Evolutionary conservation across 2,329 filamentous ascomycete genomes (phyloP), one percentile per base, ranked within the genome.

Genomic region (Ascochyta pisi): DNA sequence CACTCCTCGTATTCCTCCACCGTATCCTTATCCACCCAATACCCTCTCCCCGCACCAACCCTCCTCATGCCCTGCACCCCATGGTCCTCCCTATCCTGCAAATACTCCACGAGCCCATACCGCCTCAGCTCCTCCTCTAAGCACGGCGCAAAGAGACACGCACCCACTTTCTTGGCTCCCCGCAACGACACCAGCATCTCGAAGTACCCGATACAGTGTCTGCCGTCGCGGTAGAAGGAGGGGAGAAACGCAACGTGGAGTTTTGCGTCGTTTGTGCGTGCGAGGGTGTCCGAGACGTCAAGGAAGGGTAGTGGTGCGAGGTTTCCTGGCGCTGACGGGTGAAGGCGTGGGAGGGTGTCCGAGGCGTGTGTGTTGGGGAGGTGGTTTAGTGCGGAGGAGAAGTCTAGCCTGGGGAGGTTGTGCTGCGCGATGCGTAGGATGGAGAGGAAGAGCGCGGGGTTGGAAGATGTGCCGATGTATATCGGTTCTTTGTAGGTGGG

Each of bases 391-490:
- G 60, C 64, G 1, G 57, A 65, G 29, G 40, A 15, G 51, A 68
- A 62, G 46, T 66, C 51, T 9, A 67, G 44, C 37, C 45, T 53
- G 0, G 65, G 62, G 0, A 66, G 40, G 37, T 70, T 69, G 13
- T 34, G 48, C 16, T 64, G 45, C 9, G 64, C 67, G 33, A 71
- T 44, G n/a, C 51, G 58, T 3, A 62, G 39, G 22, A 70, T 67
- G 4, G 67, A 58, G 27, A 70, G 57, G 41, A 54, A 58, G 27
- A 70, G 33, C 1, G 63, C 35, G 1, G 66, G 58, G 31, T 67
- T 65, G 24, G 31, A 42, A 1, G 69, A 66, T 3, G 6, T 46
- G 23, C 42, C 61, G 4, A 37, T 16, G 60, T 69, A 69, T 40
- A 70, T 63, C 4, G 57, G 35, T 1, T 42, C 24, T 10, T 19